These are phyloP conservation scores for Nepenthes gracilis DNA, from an alignment of 148 eudicot species.

Conservation along the genomic window DNA sequence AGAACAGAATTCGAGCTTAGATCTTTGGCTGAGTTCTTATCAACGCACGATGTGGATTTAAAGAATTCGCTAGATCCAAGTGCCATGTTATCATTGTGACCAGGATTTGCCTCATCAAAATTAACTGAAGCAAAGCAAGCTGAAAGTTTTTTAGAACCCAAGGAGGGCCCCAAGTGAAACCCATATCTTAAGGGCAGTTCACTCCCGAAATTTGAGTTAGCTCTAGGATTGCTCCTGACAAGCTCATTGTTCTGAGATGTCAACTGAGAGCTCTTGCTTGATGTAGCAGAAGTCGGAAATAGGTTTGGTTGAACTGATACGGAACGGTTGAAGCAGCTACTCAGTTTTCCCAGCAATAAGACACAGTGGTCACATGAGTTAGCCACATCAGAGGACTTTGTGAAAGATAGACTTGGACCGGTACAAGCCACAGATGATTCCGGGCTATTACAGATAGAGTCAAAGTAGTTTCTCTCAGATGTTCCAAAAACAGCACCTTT, in stretches of 20 bases:
- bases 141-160: constrained; percentile 23
- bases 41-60: constrained; percentile 15
- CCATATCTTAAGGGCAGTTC: constrained; percentile 25
- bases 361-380: constrained; percentile 37
- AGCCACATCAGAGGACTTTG: constrained; percentile 26
- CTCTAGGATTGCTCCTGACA: constrained; percentile 22
- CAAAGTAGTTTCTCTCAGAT: constrained; percentile 19
- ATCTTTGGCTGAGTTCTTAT: constrained; percentile 31
- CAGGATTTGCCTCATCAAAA: constrained; percentile 28
- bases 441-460: constrained; percentile 17
- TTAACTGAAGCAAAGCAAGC: constrained; percentile 19
- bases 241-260: constrained; percentile 28
- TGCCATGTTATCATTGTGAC: constrained; percentile 25
- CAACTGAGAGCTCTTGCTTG: constrained; percentile 24
- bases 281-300: constrained; percentile 19
- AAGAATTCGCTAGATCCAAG: constrained; percentile 21
- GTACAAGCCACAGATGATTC: constrained; percentile 14
- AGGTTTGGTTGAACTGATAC: constrained; percentile 26
- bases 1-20: constrained; percentile 43
- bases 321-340: constrained; percentile 23
- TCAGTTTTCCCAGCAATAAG: constrained; percentile 31
- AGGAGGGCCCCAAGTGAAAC: constrained; percentile 35
- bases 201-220: constrained; percentile 19
- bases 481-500: constrained; percentile 17
- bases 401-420: constrained; percentile 17